Conservation (phyloP, 2,329 filamentous ascomycete species). For the Geosmithia morbida region DNA sequence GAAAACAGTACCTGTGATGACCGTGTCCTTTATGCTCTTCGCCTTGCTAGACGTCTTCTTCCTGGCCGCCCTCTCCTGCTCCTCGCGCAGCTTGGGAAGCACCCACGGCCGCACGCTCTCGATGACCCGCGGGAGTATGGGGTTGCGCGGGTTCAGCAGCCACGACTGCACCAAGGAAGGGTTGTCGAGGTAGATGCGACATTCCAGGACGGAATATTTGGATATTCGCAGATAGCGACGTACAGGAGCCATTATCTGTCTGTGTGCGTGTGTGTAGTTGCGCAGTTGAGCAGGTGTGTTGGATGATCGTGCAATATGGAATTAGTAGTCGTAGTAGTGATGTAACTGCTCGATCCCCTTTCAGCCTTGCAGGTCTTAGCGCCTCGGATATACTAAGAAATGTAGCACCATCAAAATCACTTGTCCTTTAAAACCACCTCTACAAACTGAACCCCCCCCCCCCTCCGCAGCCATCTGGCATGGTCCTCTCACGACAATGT, state of each 20-base stretch:
- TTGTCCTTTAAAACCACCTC: too few species aligned
- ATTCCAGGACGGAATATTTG: conserved; percentile 90
- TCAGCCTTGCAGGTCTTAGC: background rate
- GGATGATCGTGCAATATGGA: too few species aligned
- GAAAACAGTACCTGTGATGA: conserved; percentile 51
- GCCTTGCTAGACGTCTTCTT: conserved; percentile 55
- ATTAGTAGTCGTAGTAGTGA: background rate
- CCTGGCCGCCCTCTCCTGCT: conserved; percentile 44
- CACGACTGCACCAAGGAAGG: conserved; percentile 71
- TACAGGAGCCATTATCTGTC: conserved; percentile 60
- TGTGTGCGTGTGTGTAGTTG: background rate
- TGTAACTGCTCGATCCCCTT: background rate
- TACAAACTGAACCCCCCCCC: too few species aligned
- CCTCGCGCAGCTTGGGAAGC: conserved; percentile 80
- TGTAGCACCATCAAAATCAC: background rate
- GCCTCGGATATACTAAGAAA: background rate
- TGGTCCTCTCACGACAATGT: conserved; percentile 18
- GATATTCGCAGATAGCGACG: conserved; percentile 84
- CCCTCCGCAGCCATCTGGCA: conserved; percentile 9
- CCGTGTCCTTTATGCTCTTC: conserved; percentile 75
- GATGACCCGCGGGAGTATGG: conserved; percentile 70
- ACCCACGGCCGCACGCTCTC: conserved; percentile 74
- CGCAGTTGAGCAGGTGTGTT: background rate
- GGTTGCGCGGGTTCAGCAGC: conserved; percentile 64
- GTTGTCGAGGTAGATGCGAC: conserved; percentile 88